Base-by-base conservation (phyloP, 2,329 filamentous ascomycete genomes). In the Aureobasidium sp. region DNA sequence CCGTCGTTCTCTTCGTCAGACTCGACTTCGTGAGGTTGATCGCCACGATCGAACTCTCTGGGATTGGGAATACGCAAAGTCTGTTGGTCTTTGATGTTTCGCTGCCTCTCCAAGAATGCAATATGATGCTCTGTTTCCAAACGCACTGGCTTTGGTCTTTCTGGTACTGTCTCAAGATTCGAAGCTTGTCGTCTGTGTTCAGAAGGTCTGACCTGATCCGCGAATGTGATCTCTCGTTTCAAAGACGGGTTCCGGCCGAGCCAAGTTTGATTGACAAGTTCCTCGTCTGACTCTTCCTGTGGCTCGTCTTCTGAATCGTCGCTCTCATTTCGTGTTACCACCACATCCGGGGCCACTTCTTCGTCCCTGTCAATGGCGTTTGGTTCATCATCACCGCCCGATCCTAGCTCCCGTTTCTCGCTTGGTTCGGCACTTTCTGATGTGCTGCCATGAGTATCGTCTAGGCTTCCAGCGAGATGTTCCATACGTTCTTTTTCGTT, bases 31-130 rank as follows among this genome's bases (percentile, higher is more conserved):
- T 85, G 76, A 3, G 92, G 92, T 11, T 86, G 79, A 64, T 90
- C 81, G 29, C 93, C 94, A 56, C 85, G 84, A 68, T 99, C 94
- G 53, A 88, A 92, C 70, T 97, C 94, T 68, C 92, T 82, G 0
- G 94, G 94, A 22, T 92, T 92, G 0, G 94, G 94, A 68, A 99
- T 97, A 44, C 91, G 87, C 47, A 97, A 77, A 0, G 91, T 85
- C 37, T 86, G 85, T 59, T 85, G 87, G 61, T 89, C 86, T 64
- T 85, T 85, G 40, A 70, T 68, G 61, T 90, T 87, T 40, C 91
- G 84, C 72, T 97, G 93, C 35, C 88, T 87, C 72, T 96, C 85
- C 15, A 97, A 73, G 68, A 97, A 94, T 6, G 89, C 89, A 69
- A 97, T 95, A 70, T 96, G 90, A 64, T 92, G 88, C 60, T 91